phyloP scores from a whole-genome alignment of 768 basidiomycete genomes.

The Daedaleopsis sinensis region DNA sequence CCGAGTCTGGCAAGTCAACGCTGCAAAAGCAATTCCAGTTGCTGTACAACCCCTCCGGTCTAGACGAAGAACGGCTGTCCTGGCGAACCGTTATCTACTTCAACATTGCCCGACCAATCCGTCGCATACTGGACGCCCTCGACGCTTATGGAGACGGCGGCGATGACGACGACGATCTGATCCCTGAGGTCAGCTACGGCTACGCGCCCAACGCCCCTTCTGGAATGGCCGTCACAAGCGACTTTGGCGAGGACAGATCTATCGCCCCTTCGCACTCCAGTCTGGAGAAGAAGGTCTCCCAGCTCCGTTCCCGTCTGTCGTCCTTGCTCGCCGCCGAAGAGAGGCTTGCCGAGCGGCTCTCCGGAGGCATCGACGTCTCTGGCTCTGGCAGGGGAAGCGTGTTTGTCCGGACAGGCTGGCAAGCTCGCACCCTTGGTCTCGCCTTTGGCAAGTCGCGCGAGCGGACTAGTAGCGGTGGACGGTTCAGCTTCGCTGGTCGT shows the following conservation, averaged over 20 bases:
- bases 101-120: constrained; percentile 57
- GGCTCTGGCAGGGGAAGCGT: constrained; percentile 74
- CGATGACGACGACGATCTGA: constrained; percentile 57
- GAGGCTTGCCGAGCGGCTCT: constrained; percentile 70
- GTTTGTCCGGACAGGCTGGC: constrained; percentile 83
- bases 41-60: constrained; percentile 69
- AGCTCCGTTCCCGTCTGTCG: constrained; percentile 58
- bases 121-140: constrained; percentile 38
- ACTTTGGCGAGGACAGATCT: constrained; percentile 8
- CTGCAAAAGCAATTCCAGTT: constrained; percentile 86
- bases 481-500: constrained; percentile 29
- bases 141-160: constrained; percentile 39
- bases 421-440: constrained; percentile 58
- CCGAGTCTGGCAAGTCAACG: constrained; percentile 81
- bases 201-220: constrained; percentile 4
- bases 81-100: constrained; percentile 85
- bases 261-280: constrained; percentile 20
- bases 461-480: constrained; percentile 33
- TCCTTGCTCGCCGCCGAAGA: constrained; percentile 63
- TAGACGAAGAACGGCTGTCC: constrained; percentile 70
- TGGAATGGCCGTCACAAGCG: constrained; percentile 8
- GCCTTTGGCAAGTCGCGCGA: constrained; percentile 34
- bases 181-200: constrained; percentile 36
- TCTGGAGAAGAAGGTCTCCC: constrained; percentile 26
- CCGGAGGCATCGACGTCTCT: constrained; percentile 71